Evolutionary conservation across 2,329 filamentous ascomycete genomes (phyloP), one percentile per base, ranked within the genome.

Genomic region (Cladosporium sp.): DNA sequence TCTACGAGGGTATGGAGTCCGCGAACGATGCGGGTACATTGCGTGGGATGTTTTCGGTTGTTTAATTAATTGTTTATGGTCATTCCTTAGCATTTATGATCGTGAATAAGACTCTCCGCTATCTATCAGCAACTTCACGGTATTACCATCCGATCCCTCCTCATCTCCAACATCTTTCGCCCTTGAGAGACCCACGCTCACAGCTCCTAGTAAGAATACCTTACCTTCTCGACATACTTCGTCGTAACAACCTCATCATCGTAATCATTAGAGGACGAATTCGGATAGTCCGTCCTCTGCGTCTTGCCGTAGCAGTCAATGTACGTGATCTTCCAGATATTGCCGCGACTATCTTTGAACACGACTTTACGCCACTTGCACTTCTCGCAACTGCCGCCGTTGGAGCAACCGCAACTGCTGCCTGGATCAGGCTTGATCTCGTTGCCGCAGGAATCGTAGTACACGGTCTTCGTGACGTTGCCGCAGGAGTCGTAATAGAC

Each of bases 341-440:
- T 28, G 3, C 36, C 26, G 11, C 39, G 39, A 6, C 36, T 23
- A 1, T 60, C 43, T 3, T 46, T 46, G n/a, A 36, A 60, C 11
- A 49, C 43, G 16, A 48, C 46, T 26, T 60, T 60, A 11, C 46
- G 48, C 21, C 26, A 49, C 28, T 60, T 60, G 43, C 58, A 46
- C 21, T 48, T 32, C 13, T 48, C 32, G 26, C 30, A 46, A 21
- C 32, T 48, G 43, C 39, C 28, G 14, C 21, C 16, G 26, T 34
- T 49, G 13, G 30, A 34, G 6, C 58, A 60, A 25, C 30, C 43
- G 30, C 28, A 46, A 18, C 51, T 23, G 8, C 30, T 54, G 51
- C n/a, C 8, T 10, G 51, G 32, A 11, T 54, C 30, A 10, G 51
- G 30, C 16, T 54, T 30, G 26, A 54, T 32, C 30, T 54, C 51